Evolutionary conservation across 148 eudicot genomes (phyloP), one percentile per base, ranked within the genome.

Genomic region (Rhododendron molle): DNA sequence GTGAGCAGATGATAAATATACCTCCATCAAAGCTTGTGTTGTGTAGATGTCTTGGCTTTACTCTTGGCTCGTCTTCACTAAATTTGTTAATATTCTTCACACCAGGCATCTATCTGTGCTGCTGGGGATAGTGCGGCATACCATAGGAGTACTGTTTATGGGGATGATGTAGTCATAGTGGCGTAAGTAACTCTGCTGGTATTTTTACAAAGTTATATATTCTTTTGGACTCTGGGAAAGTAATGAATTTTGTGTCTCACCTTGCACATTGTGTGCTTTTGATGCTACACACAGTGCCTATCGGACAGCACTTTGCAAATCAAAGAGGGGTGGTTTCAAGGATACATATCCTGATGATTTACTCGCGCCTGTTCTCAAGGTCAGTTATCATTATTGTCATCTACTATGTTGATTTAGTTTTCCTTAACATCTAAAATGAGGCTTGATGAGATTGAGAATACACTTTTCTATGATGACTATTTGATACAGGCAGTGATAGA

Each of bases 321-420:
- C 99, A 26, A 97, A 94, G 88, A 91, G 94, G 84, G 98, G 99
- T 84, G 93, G 93, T 50, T 91, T 97, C 89, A 97, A 95, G 90
- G 98, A 97, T 89, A 93, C 99, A 20, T 94, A 86, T 91, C 92
- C 99, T 84, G 99, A 97, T 93, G 98, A 97, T 86, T 87, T 97
- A 84, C 98, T 97, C 47, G 97, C 99, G 49, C 92, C 98, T 50
- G 98, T 93, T 83, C 87, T 97, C 82, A 95, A 84, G 98, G 99
- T 94, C 3, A 14, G 69, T 86, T 77, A 2, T 81, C 38, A 52
- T 83, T 40, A 16, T 85, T 71, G 46, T 30, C 28, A 4, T 46
- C 10, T 46, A 32, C 7, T 40, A 1, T 50, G 21, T 54, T 23
- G n/a, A 11, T 34, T 74, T 76, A 34, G 40, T 77, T 43, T n/a